Conservation (phyloP, 2,329 filamentous ascomycete species). For the Talaromyces rugulosus region DNA sequence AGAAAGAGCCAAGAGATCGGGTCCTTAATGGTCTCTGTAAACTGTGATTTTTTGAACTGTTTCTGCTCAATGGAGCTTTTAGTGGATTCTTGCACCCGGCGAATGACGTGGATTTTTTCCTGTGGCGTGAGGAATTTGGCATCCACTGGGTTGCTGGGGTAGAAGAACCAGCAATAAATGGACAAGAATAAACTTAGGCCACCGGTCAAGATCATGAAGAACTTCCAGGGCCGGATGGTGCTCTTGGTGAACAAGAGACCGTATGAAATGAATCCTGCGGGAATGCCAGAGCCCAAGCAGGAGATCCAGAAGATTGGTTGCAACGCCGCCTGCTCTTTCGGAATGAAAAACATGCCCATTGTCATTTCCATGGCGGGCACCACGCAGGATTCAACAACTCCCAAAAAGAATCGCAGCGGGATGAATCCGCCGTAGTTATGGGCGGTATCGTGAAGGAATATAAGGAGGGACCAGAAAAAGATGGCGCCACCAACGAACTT, state of each 20-base stretch:
- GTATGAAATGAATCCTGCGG: slow-evolving; percentile 38
- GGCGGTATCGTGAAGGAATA: slow-evolving; percentile 37
- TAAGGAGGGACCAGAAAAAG: slow-evolving; percentile 33
- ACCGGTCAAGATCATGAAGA: slow-evolving; percentile 39
- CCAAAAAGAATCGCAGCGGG: slow-evolving; percentile 34
- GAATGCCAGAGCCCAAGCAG: slow-evolving; percentile 26
- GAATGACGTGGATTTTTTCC: slow-evolving; percentile 15
- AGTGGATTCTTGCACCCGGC: slow-evolving; percentile 15
- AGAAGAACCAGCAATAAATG: slow-evolving; percentile 15
- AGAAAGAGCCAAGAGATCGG: slow-evolving; percentile 31
- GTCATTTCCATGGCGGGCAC: slow-evolving; percentile 42
- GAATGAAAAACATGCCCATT: slow-evolving; percentile 43
- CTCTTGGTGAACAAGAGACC: slow-evolving; percentile 34
- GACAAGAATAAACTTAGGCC: slow-evolving; percentile 30
- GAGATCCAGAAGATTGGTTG: slow-evolving; percentile 49
- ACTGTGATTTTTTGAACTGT: slow-evolving; percentile 16
- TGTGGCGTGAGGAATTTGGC: slow-evolving; percentile 14
- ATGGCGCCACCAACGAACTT: slow-evolving; percentile 26
- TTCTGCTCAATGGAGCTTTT: slow-evolving; percentile 19
- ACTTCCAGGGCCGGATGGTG: slow-evolving; percentile 27
- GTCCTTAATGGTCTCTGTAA: slow-evolving; percentile 14
- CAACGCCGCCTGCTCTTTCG: slow-evolving; percentile 43
- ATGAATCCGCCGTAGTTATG: slow-evolving; percentile 32
- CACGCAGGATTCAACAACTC: slow-evolving; percentile 32
- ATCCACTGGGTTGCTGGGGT: slow-evolving; percentile 16